These are phyloP conservation scores for Beauveria australis DNA, from an alignment of 2,329 filamentous ascomycete genomes.

Conservation along the genomic window DNA sequence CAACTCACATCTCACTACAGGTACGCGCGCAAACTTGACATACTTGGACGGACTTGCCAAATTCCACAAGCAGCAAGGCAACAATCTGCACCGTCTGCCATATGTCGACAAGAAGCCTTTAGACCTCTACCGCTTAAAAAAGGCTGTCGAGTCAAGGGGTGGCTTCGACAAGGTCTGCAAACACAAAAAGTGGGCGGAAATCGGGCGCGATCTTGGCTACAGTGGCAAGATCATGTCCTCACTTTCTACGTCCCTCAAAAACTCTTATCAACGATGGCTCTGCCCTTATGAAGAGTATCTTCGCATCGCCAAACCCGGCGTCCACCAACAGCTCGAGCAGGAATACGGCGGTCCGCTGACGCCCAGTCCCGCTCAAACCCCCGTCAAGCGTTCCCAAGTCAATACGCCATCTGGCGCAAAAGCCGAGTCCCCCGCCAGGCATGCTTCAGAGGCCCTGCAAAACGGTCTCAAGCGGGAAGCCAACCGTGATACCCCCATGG, in stretches of 20 bases:
- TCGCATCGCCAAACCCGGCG: conserved; percentile 80
- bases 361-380: conserved; percentile 60
- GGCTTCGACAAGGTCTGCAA: conserved; percentile 97
- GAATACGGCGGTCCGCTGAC: conserved; percentile 91
- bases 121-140: conserved; percentile 92
- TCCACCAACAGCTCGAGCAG: conserved; percentile 90
- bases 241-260: conserved; percentile 92
- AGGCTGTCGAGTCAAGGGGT: conserved; percentile 87
- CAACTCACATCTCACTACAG: conserved; percentile 35
- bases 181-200: conserved; percentile 97
- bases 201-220: conserved; percentile 91
- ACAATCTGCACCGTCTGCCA: conserved; percentile 84
- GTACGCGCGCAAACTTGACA: conserved; percentile 88
- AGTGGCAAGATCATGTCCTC: conserved; percentile 99
- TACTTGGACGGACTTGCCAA: conserved; percentile 93
- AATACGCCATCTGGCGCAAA: conserved; percentile 51
- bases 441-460: conserved; percentile 46
- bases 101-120: conserved; percentile 97
- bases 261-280: conserved; percentile 95
- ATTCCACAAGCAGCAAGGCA: conserved; percentile 95
- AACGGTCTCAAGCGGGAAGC: conserved; percentile 36
- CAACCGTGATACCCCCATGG: conserved; percentile 41
- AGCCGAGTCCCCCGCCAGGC: conserved; percentile 58
- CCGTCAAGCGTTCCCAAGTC: conserved; percentile 57
- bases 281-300: conserved; percentile 96